Evolutionary conservation across 192 early-diverging fungal species (phyloP), one percentile per base, ranked within the genome.

Genomic region (Geranomyces michiganensis): DNA sequence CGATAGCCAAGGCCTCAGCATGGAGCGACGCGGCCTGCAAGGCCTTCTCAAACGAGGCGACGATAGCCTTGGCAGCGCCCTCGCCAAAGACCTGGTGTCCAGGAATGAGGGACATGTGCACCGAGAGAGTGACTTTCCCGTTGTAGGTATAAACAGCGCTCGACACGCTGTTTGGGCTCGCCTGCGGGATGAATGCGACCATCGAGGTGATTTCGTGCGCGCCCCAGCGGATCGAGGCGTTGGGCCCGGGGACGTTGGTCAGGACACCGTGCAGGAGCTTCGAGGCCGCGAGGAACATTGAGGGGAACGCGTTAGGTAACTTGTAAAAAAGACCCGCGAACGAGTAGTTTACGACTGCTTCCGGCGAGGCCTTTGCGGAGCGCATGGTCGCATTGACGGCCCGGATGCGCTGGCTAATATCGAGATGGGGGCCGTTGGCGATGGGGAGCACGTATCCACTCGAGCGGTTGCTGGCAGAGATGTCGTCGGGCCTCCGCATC

Each of bases 161-260:
- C 14, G 68, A 72, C 33, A 78, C 64, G 31, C 32, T 17, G 73
- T 75, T 75, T 0, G 72, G 53, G 56, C 41, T 27, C 1, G 72
- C 67, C 49, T 75, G 72, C 2, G 76, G 76, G 53, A 78, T 78
- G 68, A 75, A 64, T 15, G 73, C 71, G 15, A 75, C 60, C 43
- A 70, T 70, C 33, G 17, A 15, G 14, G 70, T 9, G 62, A 78
- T 76, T 3, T 24, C 32, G 26, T 71, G 26, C 21, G 33, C 22
- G 58, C 51, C 75, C 78, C 75, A 78, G 17, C 33, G 21, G 26
- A 79, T 19, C 13, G 56, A 30, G 7, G 31, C 44, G 59, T 36
- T 43, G 49, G 78, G 76, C 1, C 78, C 78, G 14, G 78, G 78
- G 27, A 79, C 78, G 49, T 79, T 79, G 69, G 78, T 79, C 1